Percentiles rank a stretch among this genome's conserved stretches.
Conservation (phyloP, 805 yeast species). For the Myxozyma monticola region DNA sequence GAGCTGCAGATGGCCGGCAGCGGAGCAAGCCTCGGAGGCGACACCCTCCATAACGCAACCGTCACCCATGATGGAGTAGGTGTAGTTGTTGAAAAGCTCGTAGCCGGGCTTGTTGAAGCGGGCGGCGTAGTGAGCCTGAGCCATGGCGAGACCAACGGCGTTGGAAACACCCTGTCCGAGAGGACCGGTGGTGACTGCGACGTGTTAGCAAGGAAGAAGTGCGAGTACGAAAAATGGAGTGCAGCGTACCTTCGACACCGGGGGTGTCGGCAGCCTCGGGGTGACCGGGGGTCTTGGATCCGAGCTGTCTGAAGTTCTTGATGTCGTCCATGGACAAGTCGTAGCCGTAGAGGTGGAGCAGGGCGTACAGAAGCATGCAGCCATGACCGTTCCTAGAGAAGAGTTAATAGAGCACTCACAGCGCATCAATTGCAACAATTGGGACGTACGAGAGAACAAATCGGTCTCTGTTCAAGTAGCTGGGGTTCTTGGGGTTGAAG, state of each 20-base stretch:
- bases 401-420: not conserved
- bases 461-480: conserved; percentile 93
- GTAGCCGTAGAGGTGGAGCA: conserved; percentile 85
- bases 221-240: not conserved
- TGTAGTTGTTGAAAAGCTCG: conserved; percentile 69
- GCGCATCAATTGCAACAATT: not conserved
- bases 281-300: conserved; percentile 95
- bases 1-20: conserved; percentile 94
- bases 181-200: conserved; percentile 84
- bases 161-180: conserved; percentile 96
- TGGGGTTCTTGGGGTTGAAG: conserved; percentile 87
- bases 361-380: conserved; percentile 80
- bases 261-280: conserved; percentile 84
- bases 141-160: conserved; percentile 96
- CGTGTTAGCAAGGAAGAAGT: not conserved
- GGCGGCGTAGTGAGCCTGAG: conserved; percentile 89
- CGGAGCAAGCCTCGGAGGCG: conserved; percentile 86
- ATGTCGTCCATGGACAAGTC: conserved; percentile 79
- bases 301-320: conserved; percentile 84
- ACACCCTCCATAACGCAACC: conserved; percentile 99
- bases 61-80: conserved; percentile 86
- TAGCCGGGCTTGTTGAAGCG: conserved; percentile 86
- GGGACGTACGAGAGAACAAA: conserved; percentile 66
- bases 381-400: conserved; percentile 78
- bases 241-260: conserved; percentile 71